phyloP scores from a whole-genome alignment of 371 early-diverging fungal genomes.

The Umbelopsis sp. region DNA sequence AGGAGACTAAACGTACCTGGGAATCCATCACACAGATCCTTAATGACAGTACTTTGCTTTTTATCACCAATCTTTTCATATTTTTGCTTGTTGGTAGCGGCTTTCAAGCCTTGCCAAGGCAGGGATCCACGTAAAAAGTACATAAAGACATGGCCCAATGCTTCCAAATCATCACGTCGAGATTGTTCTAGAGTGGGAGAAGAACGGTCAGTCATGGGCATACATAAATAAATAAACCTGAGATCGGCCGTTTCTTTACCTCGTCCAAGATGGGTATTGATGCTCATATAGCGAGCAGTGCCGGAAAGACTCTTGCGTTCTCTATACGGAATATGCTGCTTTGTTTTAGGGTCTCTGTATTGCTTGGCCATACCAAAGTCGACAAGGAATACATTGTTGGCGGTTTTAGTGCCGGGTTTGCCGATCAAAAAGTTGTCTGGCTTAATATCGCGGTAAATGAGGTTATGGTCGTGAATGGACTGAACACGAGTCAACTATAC shows the following conservation, averaged over 20 bases:
- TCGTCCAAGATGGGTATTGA: constrained; percentile 93
- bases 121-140: constrained; percentile 89
- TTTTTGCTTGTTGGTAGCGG: constrained; percentile 89
- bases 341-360: constrained; percentile 89
- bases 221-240: too few species aligned
- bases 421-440: constrained; percentile 99
- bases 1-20: constrained; percentile 45
- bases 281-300: constrained; percentile 96
- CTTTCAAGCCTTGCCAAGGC: constrained; percentile 95
- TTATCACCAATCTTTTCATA: constrained; percentile 91
- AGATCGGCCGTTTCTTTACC: constrained; percentile 25
- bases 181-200: constrained; percentile 68
- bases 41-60: constrained; percentile 77
- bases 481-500: constrained; percentile 88
- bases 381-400: constrained; percentile 73
- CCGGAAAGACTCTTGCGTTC: constrained; percentile 92
- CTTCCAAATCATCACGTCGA: constrained; percentile 92
- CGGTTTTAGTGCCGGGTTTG: constrained; percentile 66
- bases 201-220: too few species aligned
- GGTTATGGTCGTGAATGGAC: constrained; percentile 93
- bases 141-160: constrained; percentile 91
- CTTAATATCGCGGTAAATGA: constrained; percentile 99
- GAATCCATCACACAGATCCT: constrained; percentile 76
- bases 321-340: constrained; percentile 88
- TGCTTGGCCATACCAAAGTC: constrained; percentile 97